A percentile compares a stretch with the other conserved stretches of the same genome.
phyloP scores from a whole-genome alignment of 768 basidiomycete genomes.

The Suillus subalutaceus region DNA sequence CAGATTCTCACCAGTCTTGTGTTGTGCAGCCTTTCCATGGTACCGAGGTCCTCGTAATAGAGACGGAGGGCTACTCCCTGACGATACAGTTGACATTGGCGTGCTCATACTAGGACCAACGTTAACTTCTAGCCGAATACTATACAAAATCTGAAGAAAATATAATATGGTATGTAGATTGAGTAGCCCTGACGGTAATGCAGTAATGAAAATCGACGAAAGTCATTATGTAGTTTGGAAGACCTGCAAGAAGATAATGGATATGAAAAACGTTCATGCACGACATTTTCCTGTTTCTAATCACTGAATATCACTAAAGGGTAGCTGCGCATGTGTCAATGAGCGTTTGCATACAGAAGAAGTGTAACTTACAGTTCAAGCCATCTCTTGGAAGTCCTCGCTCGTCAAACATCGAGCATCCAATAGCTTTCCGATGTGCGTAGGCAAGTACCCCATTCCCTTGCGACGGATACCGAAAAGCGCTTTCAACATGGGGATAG shows the following conservation, averaged over 20 bases:
- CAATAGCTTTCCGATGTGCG: constrained; percentile 47
- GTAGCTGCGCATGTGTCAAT: not conserved
- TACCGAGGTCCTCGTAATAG: not conserved
- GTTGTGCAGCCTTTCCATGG: constrained; percentile 4
- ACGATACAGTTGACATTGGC: not conserved
- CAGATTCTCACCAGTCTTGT: constrained; percentile 30
- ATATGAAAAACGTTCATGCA: not conserved
- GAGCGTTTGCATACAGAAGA: not conserved
- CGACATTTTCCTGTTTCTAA: not conserved
- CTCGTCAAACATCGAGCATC: constrained; percentile 26
- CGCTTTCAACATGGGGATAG: constrained; percentile 29
- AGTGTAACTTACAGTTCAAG: not conserved
- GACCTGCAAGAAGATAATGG: not conserved
- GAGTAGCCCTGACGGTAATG: too few species aligned
- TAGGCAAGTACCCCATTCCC: constrained; percentile 38
- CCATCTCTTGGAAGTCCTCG: constrained; percentile 26
- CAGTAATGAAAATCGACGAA: not conserved
- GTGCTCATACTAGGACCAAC: not conserved
- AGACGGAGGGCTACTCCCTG: too few species aligned
- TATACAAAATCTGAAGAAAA: not conserved
- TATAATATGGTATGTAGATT: not conserved
- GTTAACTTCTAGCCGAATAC: not conserved
- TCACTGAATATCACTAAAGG: not conserved
- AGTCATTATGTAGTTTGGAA: not conserved
- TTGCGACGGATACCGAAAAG: constrained; percentile 39